Conservation (phyloP, 2,329 filamentous ascomycete genomes). For the Zymoseptoria tritici region DNA sequence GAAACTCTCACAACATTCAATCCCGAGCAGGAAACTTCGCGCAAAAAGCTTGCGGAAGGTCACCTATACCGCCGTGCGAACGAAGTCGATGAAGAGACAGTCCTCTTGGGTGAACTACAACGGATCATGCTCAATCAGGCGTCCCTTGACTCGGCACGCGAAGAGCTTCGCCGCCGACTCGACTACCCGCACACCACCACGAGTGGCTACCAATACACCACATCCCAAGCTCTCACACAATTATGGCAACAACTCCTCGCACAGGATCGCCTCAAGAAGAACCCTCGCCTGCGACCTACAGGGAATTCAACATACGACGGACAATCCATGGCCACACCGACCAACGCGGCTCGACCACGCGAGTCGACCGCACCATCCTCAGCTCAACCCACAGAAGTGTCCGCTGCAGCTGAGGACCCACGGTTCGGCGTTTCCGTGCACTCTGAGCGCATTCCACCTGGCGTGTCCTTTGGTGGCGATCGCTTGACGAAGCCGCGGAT, state of each 20-base stretch:
- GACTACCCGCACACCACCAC: conserved; percentile 64
- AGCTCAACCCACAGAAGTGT: conserved; percentile 50
- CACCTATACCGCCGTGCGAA: conserved; percentile 73
- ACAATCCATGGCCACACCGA: conserved; percentile 8
- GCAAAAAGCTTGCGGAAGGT: conserved; percentile 78
- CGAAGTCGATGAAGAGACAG: conserved; percentile 87
- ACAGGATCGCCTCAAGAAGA: conserved; percentile 83
- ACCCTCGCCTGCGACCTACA: conserved; percentile 43
- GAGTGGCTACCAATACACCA: conserved; percentile 60
- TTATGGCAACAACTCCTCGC: conserved; percentile 76
- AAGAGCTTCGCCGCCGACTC: conserved; percentile 68
- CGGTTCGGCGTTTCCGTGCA: conserved; percentile 67
- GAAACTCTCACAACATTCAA: conserved; percentile 85
- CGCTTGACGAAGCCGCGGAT: conserved; percentile 70
- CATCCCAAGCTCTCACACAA: conserved; percentile 69
- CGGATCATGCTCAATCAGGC: conserved; percentile 83
- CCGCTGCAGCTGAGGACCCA: conserved; percentile 60
- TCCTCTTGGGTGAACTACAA: conserved; percentile 80
- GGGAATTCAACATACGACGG: conserved; percentile 21
- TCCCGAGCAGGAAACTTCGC: conserved; percentile 64
- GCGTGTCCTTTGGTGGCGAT: conserved; percentile 84
- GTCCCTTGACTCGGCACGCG: conserved; percentile 77
- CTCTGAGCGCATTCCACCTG: conserved; percentile 76
- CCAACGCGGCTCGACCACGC: conserved; percentile 27
- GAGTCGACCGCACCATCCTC: conserved; percentile 41